Percentiles rank a stretch among this genome's conserved stretches.
phyloP scores from a whole-genome alignment of 169 alveolate genomes.

The Perkinsus marinus region DNA sequence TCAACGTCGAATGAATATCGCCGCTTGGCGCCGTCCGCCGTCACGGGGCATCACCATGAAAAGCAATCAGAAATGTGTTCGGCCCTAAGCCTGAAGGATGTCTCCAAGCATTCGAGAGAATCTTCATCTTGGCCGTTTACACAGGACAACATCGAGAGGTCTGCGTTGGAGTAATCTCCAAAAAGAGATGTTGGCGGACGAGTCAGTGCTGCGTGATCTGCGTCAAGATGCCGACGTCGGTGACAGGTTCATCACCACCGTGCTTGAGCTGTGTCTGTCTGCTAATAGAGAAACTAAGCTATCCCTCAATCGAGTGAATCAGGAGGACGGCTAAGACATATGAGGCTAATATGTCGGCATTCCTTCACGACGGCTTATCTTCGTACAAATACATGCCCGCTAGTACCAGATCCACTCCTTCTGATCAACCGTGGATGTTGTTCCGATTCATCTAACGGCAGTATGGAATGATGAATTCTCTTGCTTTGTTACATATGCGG shows the following conservation, averaged over 20 bases:
- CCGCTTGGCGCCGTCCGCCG: neutral
- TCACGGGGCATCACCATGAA: neutral
- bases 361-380: neutral
- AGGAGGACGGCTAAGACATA: neutral
- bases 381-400: too few species aligned
- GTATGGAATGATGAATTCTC: too few species aligned
- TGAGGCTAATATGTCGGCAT: too few species aligned
- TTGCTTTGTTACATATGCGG: too few species aligned
- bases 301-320: neutral
- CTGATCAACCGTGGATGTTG: too few species aligned
- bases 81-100: neutral
- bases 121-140: neutral
- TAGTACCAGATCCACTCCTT: too few species aligned
- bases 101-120: neutral
- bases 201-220: neutral
- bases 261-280: neutral
- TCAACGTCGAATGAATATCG: neutral
- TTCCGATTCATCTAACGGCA: too few species aligned
- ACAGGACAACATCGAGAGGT: neutral
- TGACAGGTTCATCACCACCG: neutral
- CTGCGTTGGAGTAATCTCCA: neutral
- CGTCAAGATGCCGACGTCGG: too few species aligned
- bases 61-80: neutral
- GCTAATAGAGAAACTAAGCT: neutral
- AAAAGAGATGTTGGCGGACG: neutral